Evolutionary conservation across 1,284 basidiomycete genomes (phyloP), one percentile per base, ranked within the genome.

Genomic region (Pisolithus thermaeus): DNA sequence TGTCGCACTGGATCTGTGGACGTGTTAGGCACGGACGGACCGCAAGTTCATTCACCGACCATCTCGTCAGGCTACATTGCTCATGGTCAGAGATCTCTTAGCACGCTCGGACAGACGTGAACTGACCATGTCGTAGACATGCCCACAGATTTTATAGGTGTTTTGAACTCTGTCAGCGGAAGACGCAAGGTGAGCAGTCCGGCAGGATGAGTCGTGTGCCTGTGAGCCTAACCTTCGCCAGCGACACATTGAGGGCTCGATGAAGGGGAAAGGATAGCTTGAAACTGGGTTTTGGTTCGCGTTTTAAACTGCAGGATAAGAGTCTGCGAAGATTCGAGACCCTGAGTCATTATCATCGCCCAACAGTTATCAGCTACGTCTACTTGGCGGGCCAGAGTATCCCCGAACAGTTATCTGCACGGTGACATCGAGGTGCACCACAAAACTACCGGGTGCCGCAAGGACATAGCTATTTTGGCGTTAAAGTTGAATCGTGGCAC

Each of bases 51-150:
- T 42, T 40, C 52, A 58, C 71, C 58, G 56, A 83, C 81, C 71
- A 80, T 65, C 63, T 81, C 70, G 56, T 84, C 80, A 47, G 77
- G 75, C 83, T 84, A 58, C 43, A 44, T 50, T 45, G n/a, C 35
- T 14, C 36, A 38, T 54, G 46, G 58, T 58, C 56, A 57, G 57
- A 43, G 54, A 56, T 28, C 20, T 35, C 18, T 18, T 11, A 46
- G 47, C 40, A 39, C 54, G 53, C 49, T 35, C 32, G 32, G 47
- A 61, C 49, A 47, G 51, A 49, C 41, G 51, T 32, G 51, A 53
- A 55, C 78, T 55, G 57, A 87, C 85, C 70, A 80, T 58, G 59
- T 78, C 71, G 54, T 75, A 72, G 57, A 72, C 69, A 60, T 88
- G 86, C 11, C 67, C 70, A 58, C 86, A 88, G 43, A 63, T 66